Evolutionary conservation across 2,329 filamentous ascomycete species (phyloP).

Genomic region (Penicillium capsulatum): DNA sequence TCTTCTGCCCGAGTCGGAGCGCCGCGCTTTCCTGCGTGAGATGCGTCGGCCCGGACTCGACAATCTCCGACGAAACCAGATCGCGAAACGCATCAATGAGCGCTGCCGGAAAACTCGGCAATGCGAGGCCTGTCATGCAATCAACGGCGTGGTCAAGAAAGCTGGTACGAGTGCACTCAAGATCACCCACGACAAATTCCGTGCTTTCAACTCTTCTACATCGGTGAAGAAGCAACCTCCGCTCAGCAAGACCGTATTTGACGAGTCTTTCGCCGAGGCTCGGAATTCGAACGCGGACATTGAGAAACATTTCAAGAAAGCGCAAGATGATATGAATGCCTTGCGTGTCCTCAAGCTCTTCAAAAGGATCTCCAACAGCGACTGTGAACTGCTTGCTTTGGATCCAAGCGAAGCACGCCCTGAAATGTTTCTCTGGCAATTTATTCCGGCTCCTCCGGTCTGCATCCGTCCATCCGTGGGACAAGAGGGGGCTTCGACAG

Average conservation of each 20-base stretch:
- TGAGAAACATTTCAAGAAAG: slow-evolving; percentile 86
- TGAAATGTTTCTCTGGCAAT: slow-evolving; percentile 98
- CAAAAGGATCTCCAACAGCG: slow-evolving; percentile 74
- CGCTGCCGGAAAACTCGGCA: slow-evolving; percentile 81
- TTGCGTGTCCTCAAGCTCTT: slow-evolving; percentile 86
- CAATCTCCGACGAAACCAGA: slow-evolving; percentile 75
- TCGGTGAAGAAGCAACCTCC: slow-evolving; percentile 80
- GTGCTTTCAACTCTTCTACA: slow-evolving; percentile 81
- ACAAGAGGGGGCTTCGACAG: slow-evolving; percentile 87
- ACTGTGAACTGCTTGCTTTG: slow-evolving; percentile 88
- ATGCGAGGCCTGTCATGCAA: slow-evolving; percentile 73
- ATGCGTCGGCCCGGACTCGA: slow-evolving; percentile 78
- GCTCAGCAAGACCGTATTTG: slow-evolving; percentile 75
- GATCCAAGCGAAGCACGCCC: slow-evolving; percentile 81
- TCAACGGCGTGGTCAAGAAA: slow-evolving; percentile 92
- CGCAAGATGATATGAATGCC: slow-evolving; percentile 90
- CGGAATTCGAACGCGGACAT: slow-evolving; percentile 74
- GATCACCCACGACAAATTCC: slow-evolving; percentile 89
- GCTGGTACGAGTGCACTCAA: slow-evolving; percentile 77
- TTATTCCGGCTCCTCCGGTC: slow-evolving; percentile 86
- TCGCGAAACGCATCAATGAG: slow-evolving; percentile 83
- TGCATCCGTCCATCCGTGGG: slow-evolving; percentile 91
- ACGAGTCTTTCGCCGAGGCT: slow-evolving; percentile 76
- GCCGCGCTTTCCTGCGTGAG: slow-evolving; percentile 71
- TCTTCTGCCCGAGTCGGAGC: slow-evolving; percentile 74